A percentile compares a stretch with the other conserved stretches of the same genome.
phyloP scores from a whole-genome alignment of 2,329 filamentous ascomycete species.

The Phyllosticta citrichinensis region DNA sequence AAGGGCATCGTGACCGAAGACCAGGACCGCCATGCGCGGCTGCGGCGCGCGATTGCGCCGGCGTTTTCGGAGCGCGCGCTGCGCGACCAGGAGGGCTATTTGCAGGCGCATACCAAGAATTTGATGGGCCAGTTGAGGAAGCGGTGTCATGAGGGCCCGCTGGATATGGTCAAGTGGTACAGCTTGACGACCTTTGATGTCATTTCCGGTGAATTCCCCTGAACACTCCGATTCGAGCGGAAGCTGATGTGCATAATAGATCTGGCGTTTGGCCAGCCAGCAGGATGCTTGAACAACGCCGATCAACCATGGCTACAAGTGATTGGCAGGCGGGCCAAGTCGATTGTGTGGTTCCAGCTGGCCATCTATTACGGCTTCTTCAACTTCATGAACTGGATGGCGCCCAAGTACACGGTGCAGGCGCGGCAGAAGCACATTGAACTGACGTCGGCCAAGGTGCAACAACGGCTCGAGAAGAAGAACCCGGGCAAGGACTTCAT shows the following conservation, averaged over 20 bases:
- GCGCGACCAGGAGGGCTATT: slow-evolving; percentile 7
- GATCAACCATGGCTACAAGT: not conserved
- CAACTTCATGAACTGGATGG: not conserved
- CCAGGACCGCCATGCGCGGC: slow-evolving; percentile 23
- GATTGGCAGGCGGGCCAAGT: not conserved
- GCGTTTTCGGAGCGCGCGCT: slow-evolving; percentile 29
- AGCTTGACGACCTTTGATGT: not conserved
- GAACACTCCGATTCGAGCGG: not conserved
- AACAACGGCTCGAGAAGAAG: not conserved
- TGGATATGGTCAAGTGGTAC: not conserved
- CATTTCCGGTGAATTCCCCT: slow-evolving; percentile 5
- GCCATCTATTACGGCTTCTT: not conserved
- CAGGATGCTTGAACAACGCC: slow-evolving; percentile 15
- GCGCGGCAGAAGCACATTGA: not conserved
- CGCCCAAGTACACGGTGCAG: not conserved
- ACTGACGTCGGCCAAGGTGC: not conserved
- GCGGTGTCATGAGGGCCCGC: not conserved
- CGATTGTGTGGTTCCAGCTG: not conserved
- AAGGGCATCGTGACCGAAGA: not conserved
- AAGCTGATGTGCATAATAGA: slow-evolving; percentile 8
- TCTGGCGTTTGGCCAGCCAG: slow-evolving; percentile 20
- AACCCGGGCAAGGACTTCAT: slow-evolving; percentile 3
- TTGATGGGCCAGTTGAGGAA: slow-evolving; percentile 15
- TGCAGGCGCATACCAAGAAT: slow-evolving; percentile 14
- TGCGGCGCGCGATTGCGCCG: slow-evolving; percentile 29